phyloP scores from a whole-genome alignment of 345 rosid genomes.

The Toxicodendron radicans region DNA sequence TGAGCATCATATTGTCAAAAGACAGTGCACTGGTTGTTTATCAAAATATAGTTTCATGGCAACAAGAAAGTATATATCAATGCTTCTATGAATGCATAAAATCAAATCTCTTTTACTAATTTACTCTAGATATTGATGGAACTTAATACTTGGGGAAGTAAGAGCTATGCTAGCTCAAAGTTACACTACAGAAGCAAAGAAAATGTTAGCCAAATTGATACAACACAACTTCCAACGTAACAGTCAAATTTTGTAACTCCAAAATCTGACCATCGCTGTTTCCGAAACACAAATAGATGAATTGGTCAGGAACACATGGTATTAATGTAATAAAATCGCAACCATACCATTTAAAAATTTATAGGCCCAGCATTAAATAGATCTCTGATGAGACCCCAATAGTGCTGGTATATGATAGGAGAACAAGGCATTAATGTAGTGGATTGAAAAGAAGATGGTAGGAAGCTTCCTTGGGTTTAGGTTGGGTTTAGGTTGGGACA shows the following conservation, averaged over 20 bases:
- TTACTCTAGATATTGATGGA: not conserved
- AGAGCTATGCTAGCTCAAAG: not conserved
- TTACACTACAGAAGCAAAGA: constrained; percentile 3
- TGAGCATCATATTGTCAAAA: not conserved
- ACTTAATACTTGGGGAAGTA: not conserved
- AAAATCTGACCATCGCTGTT: not conserved
- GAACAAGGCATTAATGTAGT: too few relatives aligned
- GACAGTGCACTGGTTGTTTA: not conserved
- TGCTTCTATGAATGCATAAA: not conserved
- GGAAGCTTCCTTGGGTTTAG: too few relatives aligned
- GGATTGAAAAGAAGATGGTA: too few relatives aligned
- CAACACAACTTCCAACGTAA: not conserved
- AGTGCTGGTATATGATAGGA: too few relatives aligned
- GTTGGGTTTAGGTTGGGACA: too few relatives aligned
- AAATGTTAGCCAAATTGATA: not conserved
- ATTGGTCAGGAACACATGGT: not conserved
- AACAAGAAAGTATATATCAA: not conserved
- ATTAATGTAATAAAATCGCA: not conserved
- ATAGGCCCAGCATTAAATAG: not conserved
- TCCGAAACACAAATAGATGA: not conserved
- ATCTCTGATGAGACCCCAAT: too few relatives aligned
- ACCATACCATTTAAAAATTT: not conserved
- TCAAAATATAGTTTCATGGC: constrained; percentile 2
- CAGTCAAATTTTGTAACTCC: not conserved
- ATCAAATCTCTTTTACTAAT: not conserved